Percentiles rank a stretch among this genome's conserved stretches.
Conservation (phyloP, 164 flowering plant species). For the Macadamia integrifolia region DNA sequence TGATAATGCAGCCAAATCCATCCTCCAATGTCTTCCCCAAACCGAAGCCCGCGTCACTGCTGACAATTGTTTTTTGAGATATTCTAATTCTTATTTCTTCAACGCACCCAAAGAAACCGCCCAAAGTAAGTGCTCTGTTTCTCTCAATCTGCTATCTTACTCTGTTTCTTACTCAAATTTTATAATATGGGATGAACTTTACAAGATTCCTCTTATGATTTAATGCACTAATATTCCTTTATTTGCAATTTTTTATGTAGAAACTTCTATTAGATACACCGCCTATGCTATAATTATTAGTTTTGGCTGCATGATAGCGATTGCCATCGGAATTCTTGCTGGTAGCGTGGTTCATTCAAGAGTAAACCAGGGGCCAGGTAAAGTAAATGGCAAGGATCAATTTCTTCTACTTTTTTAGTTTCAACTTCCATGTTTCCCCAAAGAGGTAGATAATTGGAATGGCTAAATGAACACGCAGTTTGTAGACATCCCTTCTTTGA, state of each 20-base stretch:
- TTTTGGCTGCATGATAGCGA: constrained; percentile 11
- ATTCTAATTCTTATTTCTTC: constrained; percentile 21
- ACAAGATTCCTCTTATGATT: too few relatives aligned
- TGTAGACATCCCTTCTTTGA: too few relatives aligned
- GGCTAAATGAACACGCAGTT: too few relatives aligned
- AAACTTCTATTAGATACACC: neutral
- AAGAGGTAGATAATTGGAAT: too few relatives aligned
- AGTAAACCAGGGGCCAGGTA: neutral
- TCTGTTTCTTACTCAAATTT: too few relatives aligned
- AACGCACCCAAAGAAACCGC: neutral
- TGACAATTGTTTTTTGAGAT: constrained; percentile 35
- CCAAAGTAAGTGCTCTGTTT: neutral
- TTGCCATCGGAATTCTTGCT: constrained; percentile 21
- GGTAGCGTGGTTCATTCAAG: constrained; percentile 15
- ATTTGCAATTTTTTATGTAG: constrained; percentile 10
- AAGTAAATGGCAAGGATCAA: constrained; percentile 11
- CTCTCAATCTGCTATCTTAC: too few relatives aligned
- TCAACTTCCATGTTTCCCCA: too few relatives aligned
- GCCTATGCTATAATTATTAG: neutral
- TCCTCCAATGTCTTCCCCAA: constrained; percentile 18
- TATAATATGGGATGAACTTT: too few relatives aligned
- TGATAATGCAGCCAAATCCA: constrained; percentile 6
- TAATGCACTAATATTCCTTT: too few relatives aligned
- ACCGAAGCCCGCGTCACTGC: constrained; percentile 26
- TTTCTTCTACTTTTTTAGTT: too few relatives aligned